Conservation (phyloP, 768 basidiomycete species). For the Lactarius sp. region DNA sequence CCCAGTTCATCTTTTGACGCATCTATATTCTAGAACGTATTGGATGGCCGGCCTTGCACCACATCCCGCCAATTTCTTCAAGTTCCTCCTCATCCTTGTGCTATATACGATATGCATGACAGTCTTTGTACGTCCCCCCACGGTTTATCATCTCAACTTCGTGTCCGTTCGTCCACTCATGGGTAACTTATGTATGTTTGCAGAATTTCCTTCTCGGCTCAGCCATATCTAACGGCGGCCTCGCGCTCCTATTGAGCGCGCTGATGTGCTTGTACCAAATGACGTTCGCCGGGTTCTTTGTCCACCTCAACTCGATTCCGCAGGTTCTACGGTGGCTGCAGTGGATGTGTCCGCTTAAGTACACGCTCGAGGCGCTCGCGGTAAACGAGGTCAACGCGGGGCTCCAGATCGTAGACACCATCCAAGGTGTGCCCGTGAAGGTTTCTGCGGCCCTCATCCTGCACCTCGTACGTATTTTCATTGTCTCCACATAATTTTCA, state of each 20-base stretch:
- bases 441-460: constrained; percentile 83
- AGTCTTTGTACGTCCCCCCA: constrained; percentile 51
- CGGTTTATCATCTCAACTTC: not conserved
- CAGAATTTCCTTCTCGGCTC: constrained; percentile 90
- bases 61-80: constrained; percentile 84
- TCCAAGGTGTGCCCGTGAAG: constrained; percentile 77
- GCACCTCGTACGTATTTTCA: constrained; percentile 54
- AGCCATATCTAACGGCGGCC: constrained; percentile 78
- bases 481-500: not conserved
- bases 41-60: constrained; percentile 92
- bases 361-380: constrained; percentile 74
- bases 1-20: not conserved
- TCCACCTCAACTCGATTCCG: constrained; percentile 79
- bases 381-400: constrained; percentile 93
- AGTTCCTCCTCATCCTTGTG: constrained; percentile 86
- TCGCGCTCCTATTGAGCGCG: constrained; percentile 85
- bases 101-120: constrained; percentile 84
- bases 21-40: constrained; percentile 54
- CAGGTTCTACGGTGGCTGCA: constrained; percentile 92
- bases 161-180: not conserved
- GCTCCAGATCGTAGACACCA: constrained; percentile 70
- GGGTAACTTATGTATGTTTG: not conserved
- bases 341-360: constrained; percentile 85
- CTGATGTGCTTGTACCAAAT: constrained; percentile 73
- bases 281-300: constrained; percentile 92